Evolutionary conservation across 2,329 filamentous ascomycete species (phyloP), one percentile per base, ranked within the genome.

Genomic region (Trichophyton simii): DNA sequence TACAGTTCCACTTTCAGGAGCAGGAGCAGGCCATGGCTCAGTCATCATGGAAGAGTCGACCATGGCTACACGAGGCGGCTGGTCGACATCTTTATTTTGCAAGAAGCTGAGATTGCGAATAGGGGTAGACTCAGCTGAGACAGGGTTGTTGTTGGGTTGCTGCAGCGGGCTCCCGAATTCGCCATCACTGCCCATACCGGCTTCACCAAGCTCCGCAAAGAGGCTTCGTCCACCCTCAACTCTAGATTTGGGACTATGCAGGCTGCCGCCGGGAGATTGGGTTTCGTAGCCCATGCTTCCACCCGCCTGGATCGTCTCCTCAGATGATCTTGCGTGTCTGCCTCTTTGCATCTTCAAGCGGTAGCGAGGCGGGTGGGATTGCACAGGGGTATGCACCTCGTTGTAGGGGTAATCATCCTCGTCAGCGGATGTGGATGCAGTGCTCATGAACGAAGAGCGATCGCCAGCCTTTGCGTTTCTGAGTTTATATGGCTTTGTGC

Each of bases 371-470:
- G 87, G 83, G 13, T 86, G 80, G 31, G 79, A 76, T 61, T 85
- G 82, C 34, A 83, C 77, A 62, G 80, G 88, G 13, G 86, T 94
- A 69, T 79, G 83, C 6, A 84, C 74, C 13, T 82, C 78, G 7
- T 87, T 91, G 69, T 80, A 83, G 28, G 83, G 73, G 15, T 83
- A 79, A 62, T 84, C 83, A 60, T 84, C 82, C 61, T 87, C 85
- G 59, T 95, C 90, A 64, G 83, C 90, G 31, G 90, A 95, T 0
- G 88, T 92, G 1, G 91, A 96, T 3, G 91, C 91, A 8, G 91
- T 95, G 75, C 91, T 96, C 68, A 89, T 81, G 74, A 88, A 89
- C 0, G 90, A 92, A 63, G 80, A 78, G 20, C 86, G 82, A 67
- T 83, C 82, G 61, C 79, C 79, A 59, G 76, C 68, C 64, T 82